These are phyloP conservation scores for Capillidium heterosporum DNA, from an alignment of 371 early-diverging fungal genomes.

Conservation along the genomic window DNA sequence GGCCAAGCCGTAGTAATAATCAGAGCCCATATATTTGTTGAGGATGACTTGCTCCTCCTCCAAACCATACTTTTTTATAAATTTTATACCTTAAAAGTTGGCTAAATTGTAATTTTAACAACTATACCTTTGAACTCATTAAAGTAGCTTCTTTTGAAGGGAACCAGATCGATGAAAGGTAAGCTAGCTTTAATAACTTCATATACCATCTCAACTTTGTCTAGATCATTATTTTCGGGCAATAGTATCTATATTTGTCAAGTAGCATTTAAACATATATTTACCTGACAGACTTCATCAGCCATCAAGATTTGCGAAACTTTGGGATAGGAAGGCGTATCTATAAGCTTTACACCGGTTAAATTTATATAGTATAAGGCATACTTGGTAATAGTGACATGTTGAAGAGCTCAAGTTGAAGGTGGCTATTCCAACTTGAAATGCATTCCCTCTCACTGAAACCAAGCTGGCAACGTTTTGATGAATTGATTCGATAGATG, in stretches of 20 bases:
- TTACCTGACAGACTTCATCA: background rate
- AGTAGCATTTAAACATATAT: background rate
- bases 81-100: constrained; percentile 18
- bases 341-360: background rate
- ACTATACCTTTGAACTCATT: constrained; percentile 29
- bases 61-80: constrained; percentile 23
- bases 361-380: background rate
- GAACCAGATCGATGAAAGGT: constrained; percentile 19
- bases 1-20: constrained; percentile 18
- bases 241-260: background rate
- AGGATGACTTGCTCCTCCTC: constrained; percentile 19
- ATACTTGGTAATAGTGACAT: background rate
- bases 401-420: background rate
- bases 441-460: background rate
- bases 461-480: background rate
- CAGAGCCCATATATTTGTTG: constrained; percentile 20
- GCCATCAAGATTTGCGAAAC: background rate
- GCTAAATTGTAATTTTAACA: background rate
- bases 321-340: constrained; percentile 2
- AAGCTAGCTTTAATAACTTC: constrained; percentile 23
- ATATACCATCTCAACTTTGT: constrained; percentile 15
- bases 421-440: constrained; percentile 1
- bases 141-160: constrained; percentile 31
- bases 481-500: background rate
- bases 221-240: constrained; percentile 13